Evolutionary conservation across 176 grass and related monocot genomes (phyloP), one percentile per base, ranked within the genome.

Genomic region (Eleusine indica): DNA sequence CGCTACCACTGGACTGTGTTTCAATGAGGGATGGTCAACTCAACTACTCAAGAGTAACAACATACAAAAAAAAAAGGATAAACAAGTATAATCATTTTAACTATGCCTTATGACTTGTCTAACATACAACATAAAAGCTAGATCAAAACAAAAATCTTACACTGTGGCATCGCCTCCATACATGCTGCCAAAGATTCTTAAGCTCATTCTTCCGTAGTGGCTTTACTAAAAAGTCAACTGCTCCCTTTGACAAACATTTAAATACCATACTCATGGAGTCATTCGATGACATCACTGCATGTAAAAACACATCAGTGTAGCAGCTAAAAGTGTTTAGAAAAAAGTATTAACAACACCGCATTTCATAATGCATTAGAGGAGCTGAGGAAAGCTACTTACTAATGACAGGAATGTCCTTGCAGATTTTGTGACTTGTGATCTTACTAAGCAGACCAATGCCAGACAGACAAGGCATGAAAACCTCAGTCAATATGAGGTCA

Each of bases 191-290:
- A 79, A 98, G 93, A 83, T 86, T 95, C 82, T 93, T 98, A 82
- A 98, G 93, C 78, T 98, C 96, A 83, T 98, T 98, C 80, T 95
- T 98, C 7, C 96, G 88, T 71, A 98, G 80, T 52, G 96, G 93
- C 82, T 98, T 98, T 71, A 98, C 87, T 85, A 98, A 88, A 86
- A 98, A 98, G 77, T 98, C 93, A 95, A 95, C 96, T 64, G 96
- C 93, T 70, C 96, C 93, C 87, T 95, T 95, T 22, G 96, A 95
- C 77, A 95, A 81, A 85, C 96, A 98, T 71, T 85, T 93, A 63
- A 93, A 95, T 63, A 92, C 89, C 62, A 78, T 98, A 87, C 80
- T 76, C 96, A 98, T 93, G n/a, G 93, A 95, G 71, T 95, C 91
- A 82, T 95, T 95, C 1, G 93, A 90, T 82, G 96, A 98, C 96